Evolutionary conservation across 768 basidiomycete genomes (phyloP), one percentile per base, ranked within the genome.

Genomic region (Lactifluus hygrophoroides): DNA sequence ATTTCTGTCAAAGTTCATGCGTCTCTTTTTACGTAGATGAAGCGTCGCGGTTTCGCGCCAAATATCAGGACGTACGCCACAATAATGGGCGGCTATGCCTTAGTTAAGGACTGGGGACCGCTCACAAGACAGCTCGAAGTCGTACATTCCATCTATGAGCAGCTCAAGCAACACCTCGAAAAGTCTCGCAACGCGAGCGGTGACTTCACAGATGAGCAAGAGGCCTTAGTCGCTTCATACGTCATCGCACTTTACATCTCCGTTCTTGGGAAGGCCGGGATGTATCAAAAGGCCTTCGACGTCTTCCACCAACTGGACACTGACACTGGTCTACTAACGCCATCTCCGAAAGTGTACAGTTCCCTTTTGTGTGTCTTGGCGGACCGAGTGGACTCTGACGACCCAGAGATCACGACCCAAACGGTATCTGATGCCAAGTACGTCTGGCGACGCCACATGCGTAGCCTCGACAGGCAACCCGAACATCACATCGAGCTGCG

Each of bases 11-110:
- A 38, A 28, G 23, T 9, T 40, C 40, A 47, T 28, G 32, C 13
- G 19, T 38, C n/a, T 38, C 2, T 17, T n/a, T 42, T 49, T 35
- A 23, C 48, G 35, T 60, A 93, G 90, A 90, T 93, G 89, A 92
- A 90, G 70, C 80, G 89, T 34, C 81, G 91, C 44, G 87, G 88
- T 1, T 85, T 90, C 67, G 76, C 76, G 46, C 88, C 91, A 25
- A 84, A 77, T 44, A 69, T 76, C 7, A 72, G 81, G 56, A 90
- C 90, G 2, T 92, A 80, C 64, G 76, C 79, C 45, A 88, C 86
- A 23, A 73, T 92, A 70, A 76, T 93, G 69, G 76, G 70, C 44
- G 88, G 87, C 6, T 75, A 86, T 43, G 75, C 79, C 2, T 75
- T 75, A 28, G 80, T 90, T 28, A 75, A 82, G 16, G 70, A 84